A percentile compares a stretch with the other conserved stretches of the same genome.
These are phyloP conservation scores for Zymoseptoria pseudotritici DNA, from an alignment of 2,329 filamentous ascomycete species.

Conservation along the genomic window DNA sequence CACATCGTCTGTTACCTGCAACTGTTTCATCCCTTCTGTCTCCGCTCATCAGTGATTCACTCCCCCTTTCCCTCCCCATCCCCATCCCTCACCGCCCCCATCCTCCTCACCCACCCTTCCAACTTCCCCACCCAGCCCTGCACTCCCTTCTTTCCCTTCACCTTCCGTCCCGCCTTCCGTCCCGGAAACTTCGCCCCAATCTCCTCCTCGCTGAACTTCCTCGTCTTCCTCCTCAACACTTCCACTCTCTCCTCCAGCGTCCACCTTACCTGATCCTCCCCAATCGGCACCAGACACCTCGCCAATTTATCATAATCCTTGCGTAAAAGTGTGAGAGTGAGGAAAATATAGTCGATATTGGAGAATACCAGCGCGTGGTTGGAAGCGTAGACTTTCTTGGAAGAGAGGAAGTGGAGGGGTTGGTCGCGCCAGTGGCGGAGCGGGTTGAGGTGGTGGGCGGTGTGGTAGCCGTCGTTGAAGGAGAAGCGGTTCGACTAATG, in stretches of 20 bases:
- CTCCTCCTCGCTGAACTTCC: conserved; percentile 57
- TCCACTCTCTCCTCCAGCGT: conserved; percentile 54
- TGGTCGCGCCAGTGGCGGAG: conserved; percentile 76
- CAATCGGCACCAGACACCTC: conserved; percentile 64
- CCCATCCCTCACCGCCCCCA: background rate
- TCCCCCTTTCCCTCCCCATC: background rate
- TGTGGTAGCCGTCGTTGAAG: conserved; percentile 79
- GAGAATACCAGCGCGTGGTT: conserved; percentile 69
- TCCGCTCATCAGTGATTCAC: background rate
- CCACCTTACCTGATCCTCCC: conserved; percentile 57
- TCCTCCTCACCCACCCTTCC: background rate
- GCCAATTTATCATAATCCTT: conserved; percentile 68
- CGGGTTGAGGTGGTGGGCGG: conserved; percentile 72
- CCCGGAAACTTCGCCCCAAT: conserved; percentile 49
- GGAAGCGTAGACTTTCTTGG: conserved; percentile 58
- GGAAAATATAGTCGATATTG: conserved; percentile 73
- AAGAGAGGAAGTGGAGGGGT: conserved; percentile 62
- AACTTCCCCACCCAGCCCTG: background rate
- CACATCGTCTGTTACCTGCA: too few relatives aligned
- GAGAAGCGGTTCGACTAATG: conserved; percentile 76
- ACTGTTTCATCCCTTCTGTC: too few relatives aligned
- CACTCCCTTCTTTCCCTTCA: background rate
- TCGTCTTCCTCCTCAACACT: conserved; percentile 59
- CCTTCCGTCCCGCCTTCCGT: background rate
- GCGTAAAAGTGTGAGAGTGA: conserved; percentile 59